These are phyloP conservation scores for Blastobotrys attinorum DNA, from an alignment of 805 yeast species.

Conservation along the genomic window DNA sequence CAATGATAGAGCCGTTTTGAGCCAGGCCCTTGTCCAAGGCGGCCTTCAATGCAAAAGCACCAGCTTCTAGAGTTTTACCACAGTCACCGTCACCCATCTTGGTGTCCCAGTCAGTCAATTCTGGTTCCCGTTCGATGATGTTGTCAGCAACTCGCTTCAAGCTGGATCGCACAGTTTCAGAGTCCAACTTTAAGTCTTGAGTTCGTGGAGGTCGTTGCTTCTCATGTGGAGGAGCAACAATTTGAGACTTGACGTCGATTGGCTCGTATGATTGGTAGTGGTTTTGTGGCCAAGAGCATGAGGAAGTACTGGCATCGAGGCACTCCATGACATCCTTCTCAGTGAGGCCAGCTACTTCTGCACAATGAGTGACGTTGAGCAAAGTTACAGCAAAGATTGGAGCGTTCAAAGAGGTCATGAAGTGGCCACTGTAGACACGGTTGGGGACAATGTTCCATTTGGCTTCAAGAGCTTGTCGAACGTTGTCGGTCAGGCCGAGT, in stretches of 20 bases:
- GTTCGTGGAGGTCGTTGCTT: neutral
- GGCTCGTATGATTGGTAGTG: constrained; percentile 25
- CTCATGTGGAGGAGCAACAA: constrained; percentile 1
- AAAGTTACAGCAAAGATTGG: constrained; percentile 84
- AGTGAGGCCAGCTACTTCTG: constrained; percentile 26
- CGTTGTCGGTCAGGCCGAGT: constrained; percentile 57
- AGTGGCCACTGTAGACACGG: constrained; percentile 64
- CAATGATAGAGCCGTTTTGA: constrained; percentile 30
- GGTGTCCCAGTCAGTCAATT: constrained; percentile 75
- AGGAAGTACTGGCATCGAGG: constrained; percentile 63
- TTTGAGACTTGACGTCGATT: constrained; percentile 13
- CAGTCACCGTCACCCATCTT: constrained; percentile 95
- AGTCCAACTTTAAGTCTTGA: constrained; percentile 13
- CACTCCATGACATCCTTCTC: constrained; percentile 39
- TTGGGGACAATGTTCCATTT: constrained; percentile 50
- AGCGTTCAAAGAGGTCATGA: constrained; percentile 82
- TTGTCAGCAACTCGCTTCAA: constrained; percentile 20
- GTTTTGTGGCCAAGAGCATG: constrained; percentile 68
- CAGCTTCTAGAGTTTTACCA: constrained; percentile 80
- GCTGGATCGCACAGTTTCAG: constrained; percentile 25
- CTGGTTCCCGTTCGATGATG: constrained; percentile 60
- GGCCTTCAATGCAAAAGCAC: constrained; percentile 59
- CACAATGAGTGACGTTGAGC: constrained; percentile 53
- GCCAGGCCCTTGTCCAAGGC: constrained; percentile 37
- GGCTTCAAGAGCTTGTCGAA: constrained; percentile 39